Evolutionary conservation across 169 alveolate species (phyloP), one percentile per base, ranked within the genome.

Genomic region (Condylostoma magnum): DNA sequence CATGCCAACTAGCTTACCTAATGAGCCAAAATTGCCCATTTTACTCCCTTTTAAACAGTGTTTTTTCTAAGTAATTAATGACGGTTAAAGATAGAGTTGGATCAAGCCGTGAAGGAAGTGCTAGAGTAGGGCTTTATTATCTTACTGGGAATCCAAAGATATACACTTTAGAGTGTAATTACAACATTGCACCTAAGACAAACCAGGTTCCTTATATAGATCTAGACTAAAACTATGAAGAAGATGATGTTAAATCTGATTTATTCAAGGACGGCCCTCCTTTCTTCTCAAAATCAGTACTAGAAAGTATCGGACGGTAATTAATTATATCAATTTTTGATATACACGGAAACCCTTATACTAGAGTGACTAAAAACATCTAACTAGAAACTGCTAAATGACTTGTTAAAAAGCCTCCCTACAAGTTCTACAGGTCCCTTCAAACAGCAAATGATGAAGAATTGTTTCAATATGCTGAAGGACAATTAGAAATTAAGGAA

Each of bases 101-200:
- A 20, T 70, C 86, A 0, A 73, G 89, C 6, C 84, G 90, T 77
- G 96, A 88, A 80, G 96, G 96, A 22, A 76, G 93, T 18, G 95
- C 94, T 3, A 66, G 97, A 65, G 96, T 90, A 2, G 91, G 87
- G 27, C 37, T 89, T 31, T 83, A 81, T 76, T 83, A 88, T 66
- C 82, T 74, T 56, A 84, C 93, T 3, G 83, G 82, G 25, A 46
- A 86, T n/a, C 66, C 78, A 28, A 84, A 82, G 67, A 74, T 87
- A 50, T 93, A 89, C 76, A 93, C 97, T 4, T 71, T 93, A 10
- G 97, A 93, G 77, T 85, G 94, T 31, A 87, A 87, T 68, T 93
- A 90, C 73, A 79, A 78, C 63, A 80, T 92, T 33, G 96, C 95
- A 4, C 78, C 60, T 25, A 41, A 72, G 27, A 68, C 79, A 1